Evolutionary conservation across 306 rosid genomes (phyloP), one percentile per base, ranked within the genome.

Genomic region (Crotalaria pallida): DNA sequence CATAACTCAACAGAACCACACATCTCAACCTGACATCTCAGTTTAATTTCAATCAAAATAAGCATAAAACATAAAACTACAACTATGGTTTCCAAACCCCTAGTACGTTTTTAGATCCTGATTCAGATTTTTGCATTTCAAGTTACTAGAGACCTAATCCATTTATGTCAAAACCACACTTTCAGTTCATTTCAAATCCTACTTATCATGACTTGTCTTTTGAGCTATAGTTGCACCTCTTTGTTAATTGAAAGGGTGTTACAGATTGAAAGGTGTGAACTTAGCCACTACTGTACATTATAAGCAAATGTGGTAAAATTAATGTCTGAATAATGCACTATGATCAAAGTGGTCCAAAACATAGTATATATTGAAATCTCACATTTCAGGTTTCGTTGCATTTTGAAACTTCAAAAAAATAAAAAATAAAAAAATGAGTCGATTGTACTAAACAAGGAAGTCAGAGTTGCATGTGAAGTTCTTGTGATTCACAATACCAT

Each of bases 381-480:
- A 72, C 70, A 36, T 79, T 49, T 15, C 73, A 69, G 66, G 69
- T 76, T 47, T 62, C 65, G 67, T 76, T 75, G 55, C 63, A 61
- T n/a, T 68, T 38, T 64, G 23, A 34, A 52, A 34, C 74, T 49
- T n/a, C n/a, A n/a, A n/a, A n/a, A n/a, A n/a, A n/a, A n/a, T n/a
- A n/a, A n/a, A n/a, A n/a, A n/a, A n/a, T n/a, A 3, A 63, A 50
- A 58, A 52, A 44, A 15, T 6, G 64, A 68, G 29, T 53, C 11
- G 55, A 67, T 71, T 81, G 78, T 77, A 64, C 59, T 69, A 74
- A 78, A 71, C 83, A 80, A 76, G 75, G 71, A 77, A 59, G 78
- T 77, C 89, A 78, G 85, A 79, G 38, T 79, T 82, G 81, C 94
- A 88, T 88, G 94, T 83, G 94, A 83, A 77, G 77, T 66, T 77